Evolutionary conservation across 202 grass and related monocot species (phyloP).

Genomic region (Schoenoplectus triqueter): DNA sequence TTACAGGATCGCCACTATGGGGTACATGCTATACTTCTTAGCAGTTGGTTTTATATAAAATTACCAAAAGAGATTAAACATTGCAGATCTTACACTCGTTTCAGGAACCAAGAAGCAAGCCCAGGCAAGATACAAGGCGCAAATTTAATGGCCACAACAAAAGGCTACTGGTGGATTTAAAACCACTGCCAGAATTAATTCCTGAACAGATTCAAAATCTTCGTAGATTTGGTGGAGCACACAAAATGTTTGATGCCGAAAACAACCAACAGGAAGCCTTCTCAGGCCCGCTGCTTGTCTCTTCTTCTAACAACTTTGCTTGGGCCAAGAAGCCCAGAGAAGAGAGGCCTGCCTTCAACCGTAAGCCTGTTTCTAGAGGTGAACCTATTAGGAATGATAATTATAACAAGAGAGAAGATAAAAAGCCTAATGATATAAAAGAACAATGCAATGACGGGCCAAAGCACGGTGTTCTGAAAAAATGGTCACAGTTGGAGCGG

Average conservation of each 20-base stretch:
- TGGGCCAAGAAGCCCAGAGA: constrained; percentile 80
- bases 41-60: constrained; percentile 9
- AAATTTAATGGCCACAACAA: constrained; percentile 34
- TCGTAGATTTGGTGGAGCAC: constrained; percentile 42
- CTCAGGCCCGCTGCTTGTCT: constrained; percentile 76
- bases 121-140: constrained; percentile 45
- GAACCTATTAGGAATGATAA: constrained; percentile 9
- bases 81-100: constrained; percentile 39
- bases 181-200: constrained; percentile 44
- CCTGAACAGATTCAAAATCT: constrained; percentile 38
- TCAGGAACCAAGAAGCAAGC: constrained; percentile 58
- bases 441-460: constrained; percentile 45
- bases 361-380: constrained; percentile 21
- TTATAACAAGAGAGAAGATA: constrained; percentile 21
- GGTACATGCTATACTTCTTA: constrained; percentile 38
- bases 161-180: constrained; percentile 55
- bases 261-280: constrained; percentile 48
- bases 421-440: constrained; percentile 37
- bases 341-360: constrained; percentile 32
- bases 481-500: constrained; percentile 78
- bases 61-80: constrained; percentile 19
- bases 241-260: constrained; percentile 53
- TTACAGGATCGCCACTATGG: constrained; percentile 19
- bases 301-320: constrained; percentile 77
- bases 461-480: constrained; percentile 66